Base-by-base conservation (phyloP, 371 early-diverging fungal species). In the Mucor plumbeus region DNA sequence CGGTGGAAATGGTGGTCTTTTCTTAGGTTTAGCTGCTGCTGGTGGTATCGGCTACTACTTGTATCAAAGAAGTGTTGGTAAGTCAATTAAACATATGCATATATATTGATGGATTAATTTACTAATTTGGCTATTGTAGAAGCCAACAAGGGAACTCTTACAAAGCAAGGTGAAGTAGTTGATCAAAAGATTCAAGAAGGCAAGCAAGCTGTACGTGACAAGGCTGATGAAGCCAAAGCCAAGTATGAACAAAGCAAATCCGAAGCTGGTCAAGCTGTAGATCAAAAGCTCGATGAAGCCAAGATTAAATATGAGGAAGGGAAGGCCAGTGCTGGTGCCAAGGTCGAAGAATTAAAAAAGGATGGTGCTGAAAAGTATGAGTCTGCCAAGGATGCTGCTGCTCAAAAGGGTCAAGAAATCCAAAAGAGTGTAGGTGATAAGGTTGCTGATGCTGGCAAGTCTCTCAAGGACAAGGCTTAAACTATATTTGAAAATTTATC, bases 371-470 rank as follows among this genome's bases (percentile, higher is more conserved):
- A 67, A 0, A 36, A 61, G 7, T 50, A 50, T 36, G 72, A 64
- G 9, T 21, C 33, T 54, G 65, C 69, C 31, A 68, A 67, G 43
- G 53, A 67, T 35, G 60, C 55, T 17, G 65, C 70, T 39, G 35
- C 47, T 11, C 61, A 65, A 65, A 72, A 72, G 59, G 59, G 65
- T 15, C 41, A 65, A 43, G 69, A 72, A 61, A 11, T 65, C 8
- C 68, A 72, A 54, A 40, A 68, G 33, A 61, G 40, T 10, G 47
- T 62, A 13, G 72, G 72, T 55, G 65, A 65, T 7, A 72, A 72
- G 38, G 61, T 72, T 13, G 56, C 40, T 15, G 68, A 72, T n/a
- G 63, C 69, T 43, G 72, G 72, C 17, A 48, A 72, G 33, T 57
- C 34, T 10, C 55, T 72, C 17, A 64, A 72, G 17, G 65, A 64